These are phyloP conservation scores for Parasitella parasitica DNA, from an alignment of 371 early-diverging fungal genomes.

Conservation along the genomic window DNA sequence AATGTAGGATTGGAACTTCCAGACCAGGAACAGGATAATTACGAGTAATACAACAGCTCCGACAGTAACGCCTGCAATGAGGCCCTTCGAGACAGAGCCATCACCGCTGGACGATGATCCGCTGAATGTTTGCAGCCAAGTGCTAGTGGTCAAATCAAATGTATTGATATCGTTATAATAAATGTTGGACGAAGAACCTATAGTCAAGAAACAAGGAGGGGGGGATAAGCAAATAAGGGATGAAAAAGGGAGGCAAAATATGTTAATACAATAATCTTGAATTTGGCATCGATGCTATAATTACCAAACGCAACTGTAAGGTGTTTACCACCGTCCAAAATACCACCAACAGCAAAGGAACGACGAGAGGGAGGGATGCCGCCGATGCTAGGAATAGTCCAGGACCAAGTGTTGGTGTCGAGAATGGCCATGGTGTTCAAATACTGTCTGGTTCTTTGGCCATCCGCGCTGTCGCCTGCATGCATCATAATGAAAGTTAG, in stretches of 20 bases:
- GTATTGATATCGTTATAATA: constrained; percentile 50
- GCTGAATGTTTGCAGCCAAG: constrained; percentile 38
- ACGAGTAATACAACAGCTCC: constrained; percentile 33
- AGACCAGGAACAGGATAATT: constrained; percentile 41
- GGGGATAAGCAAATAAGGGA: background rate
- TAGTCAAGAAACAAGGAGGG: background rate
- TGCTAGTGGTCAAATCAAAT: constrained; percentile 11
- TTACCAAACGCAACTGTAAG: constrained; percentile 48
- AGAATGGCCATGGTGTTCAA: constrained; percentile 34
- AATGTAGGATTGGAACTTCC: constrained; percentile 43
- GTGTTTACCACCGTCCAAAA: constrained; percentile 30
- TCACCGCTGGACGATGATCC: background rate
- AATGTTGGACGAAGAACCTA: constrained; percentile 33
- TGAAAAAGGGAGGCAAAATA: background rate
- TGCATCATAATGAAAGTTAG: background rate
- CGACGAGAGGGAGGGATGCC: constrained; percentile 48
- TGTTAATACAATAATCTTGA: background rate
- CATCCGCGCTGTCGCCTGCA: constrained; percentile 32
- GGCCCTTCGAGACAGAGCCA: constrained; percentile 31
- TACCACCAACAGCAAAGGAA: constrained; percentile 38
- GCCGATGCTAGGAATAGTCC: constrained; percentile 27
- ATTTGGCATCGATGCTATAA: background rate
- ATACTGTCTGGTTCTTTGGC: constrained; percentile 23
- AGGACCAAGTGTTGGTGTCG: constrained; percentile 46
- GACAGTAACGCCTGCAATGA: constrained; percentile 48